Evolutionary conservation across 352 stramenopile genomes (phyloP), one percentile per base, ranked within the genome.

Genomic region (Halophytophthora polymorphica): DNA sequence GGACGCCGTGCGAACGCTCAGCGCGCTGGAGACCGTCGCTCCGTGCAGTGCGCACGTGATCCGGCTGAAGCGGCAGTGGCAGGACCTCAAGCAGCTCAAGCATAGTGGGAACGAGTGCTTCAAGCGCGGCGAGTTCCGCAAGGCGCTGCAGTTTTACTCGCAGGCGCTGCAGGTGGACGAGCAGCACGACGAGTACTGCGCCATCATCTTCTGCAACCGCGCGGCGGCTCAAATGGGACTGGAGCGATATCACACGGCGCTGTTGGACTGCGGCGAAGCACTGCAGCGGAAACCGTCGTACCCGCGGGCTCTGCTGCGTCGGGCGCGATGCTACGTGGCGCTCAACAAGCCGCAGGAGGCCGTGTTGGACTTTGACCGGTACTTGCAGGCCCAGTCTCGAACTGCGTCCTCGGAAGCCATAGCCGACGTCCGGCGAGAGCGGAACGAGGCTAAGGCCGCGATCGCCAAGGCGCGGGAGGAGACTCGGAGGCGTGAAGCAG

Each of bases 201-300:
- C 78, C 1, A 69, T 90, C 34, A 74, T 95, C 40, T 88, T 84
- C 39, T 90, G 83, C 64, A 95, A 95, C 47, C 77, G 84, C 33
- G 81, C 84, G 2, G 84, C 84, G 19, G 84, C 84, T 31, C 66
- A 87, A 21, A 95, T 95, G 84, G 73, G 67, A 4, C 49, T 93
- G 38, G 64, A 82, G 25, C 63, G 73, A 19, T 90, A 73, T 49
- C 62, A 83, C 34, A 82, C 67, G 13, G 84, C 83, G 2, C 66
- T 92, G 1, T 50, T 83, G 6, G 84, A 95, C 57, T 95, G 84
- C 35, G 79, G 90, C 19, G 72, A 86, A 10, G 78, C 84, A 0
- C 39, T 95, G 31, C 58, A 77, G 50, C 66, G 77, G 11, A 88
- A 91, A 37, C 55, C 72, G 8, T 59, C 67, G 6, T 91, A 88